phyloP scores from a whole-genome alignment of 2,329 filamentous ascomycete species.

The Ophiostoma himal-ulmi region DNA sequence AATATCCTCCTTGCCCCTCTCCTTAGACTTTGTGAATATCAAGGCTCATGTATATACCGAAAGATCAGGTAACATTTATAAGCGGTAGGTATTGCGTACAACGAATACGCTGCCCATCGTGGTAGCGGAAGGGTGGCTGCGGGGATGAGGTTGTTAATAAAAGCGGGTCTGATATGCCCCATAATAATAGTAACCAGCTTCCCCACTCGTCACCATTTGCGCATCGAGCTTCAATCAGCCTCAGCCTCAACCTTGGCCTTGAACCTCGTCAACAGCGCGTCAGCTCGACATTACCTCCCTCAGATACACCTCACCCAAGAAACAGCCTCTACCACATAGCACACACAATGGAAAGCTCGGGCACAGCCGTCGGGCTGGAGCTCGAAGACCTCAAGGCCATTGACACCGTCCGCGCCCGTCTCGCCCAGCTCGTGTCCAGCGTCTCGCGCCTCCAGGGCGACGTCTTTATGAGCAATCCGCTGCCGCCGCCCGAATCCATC shows the following conservation, averaged over 20 bases:
- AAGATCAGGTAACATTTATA: too few relatives aligned
- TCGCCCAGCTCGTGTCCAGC: slow-evolving; percentile 63
- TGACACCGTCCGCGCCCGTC: slow-evolving; percentile 63
- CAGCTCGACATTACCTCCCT: background rate
- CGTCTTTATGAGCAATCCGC: slow-evolving; percentile 56
- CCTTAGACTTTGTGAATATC: too few relatives aligned
- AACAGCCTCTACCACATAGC: background rate
- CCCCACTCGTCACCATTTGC: background rate
- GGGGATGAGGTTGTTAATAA: background rate
- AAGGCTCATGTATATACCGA: too few relatives aligned
- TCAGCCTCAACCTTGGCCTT: too few relatives aligned
- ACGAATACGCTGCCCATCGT: too few relatives aligned
- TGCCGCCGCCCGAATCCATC: slow-evolving; percentile 65
- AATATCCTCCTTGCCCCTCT: too few relatives aligned
- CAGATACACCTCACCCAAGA: background rate
- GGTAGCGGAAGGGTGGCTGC: too few relatives aligned
- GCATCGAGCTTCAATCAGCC: background rate
- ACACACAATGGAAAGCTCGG: slow-evolving; percentile 17
- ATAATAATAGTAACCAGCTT: background rate
- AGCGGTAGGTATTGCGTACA: too few relatives aligned
- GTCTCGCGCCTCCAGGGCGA: slow-evolving; percentile 59
- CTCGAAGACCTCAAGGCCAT: slow-evolving; percentile 61
- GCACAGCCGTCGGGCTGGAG: slow-evolving; percentile 44
- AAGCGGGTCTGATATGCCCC: background rate
- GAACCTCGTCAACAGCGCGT: background rate